These are phyloP conservation scores for Chondrus crispus DNA, from an alignment of 23 red algal genomes.

Conservation along the genomic window DNA sequence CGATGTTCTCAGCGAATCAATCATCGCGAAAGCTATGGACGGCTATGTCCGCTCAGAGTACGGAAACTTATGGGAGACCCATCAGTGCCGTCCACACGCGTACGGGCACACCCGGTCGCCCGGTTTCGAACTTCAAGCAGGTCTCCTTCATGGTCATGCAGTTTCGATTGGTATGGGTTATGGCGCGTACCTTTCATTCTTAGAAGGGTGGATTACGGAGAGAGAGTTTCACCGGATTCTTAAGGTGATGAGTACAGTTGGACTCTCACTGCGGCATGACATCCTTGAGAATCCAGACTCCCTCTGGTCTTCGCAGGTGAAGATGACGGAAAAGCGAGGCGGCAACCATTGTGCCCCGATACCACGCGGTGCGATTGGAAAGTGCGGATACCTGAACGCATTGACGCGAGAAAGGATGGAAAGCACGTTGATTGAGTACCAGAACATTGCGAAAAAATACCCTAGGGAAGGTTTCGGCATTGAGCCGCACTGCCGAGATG, in stretches of 20 bases:
- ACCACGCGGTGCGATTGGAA: conserved; percentile 44
- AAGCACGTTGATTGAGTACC: conserved; percentile 50
- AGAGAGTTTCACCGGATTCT: conserved; percentile 67
- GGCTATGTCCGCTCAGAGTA: conserved; percentile 75
- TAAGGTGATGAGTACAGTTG: conserved; percentile 46
- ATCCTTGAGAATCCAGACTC: conserved; percentile 60
- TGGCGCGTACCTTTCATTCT: conserved; percentile 54
- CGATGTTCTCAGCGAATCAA: conserved; percentile 51
- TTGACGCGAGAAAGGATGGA: conserved; percentile 45
- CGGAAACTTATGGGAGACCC: conserved; percentile 74
- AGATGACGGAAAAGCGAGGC: conserved; percentile 79
- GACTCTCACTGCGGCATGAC: conserved; percentile 56
- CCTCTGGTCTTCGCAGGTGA: conserved; percentile 57
- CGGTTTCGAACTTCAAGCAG: conserved; percentile 74
- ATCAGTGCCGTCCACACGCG: conserved; percentile 73
- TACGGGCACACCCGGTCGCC: conserved; percentile 77
- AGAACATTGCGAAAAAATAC: conserved; percentile 50
- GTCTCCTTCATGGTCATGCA: conserved; percentile 69
- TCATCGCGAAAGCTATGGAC: conserved; percentile 83
- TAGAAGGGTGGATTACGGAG: conserved; percentile 70
- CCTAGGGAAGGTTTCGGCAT: conserved; percentile 66
- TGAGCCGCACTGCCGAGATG: conserved; percentile 62
- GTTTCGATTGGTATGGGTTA: conserved; percentile 79
- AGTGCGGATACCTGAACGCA: conserved; percentile 67
- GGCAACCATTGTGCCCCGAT: conserved; percentile 71